Evolutionary conservation across 805 yeast genomes (phyloP).

Genomic region (Barnettozyma wickerhamii): DNA sequence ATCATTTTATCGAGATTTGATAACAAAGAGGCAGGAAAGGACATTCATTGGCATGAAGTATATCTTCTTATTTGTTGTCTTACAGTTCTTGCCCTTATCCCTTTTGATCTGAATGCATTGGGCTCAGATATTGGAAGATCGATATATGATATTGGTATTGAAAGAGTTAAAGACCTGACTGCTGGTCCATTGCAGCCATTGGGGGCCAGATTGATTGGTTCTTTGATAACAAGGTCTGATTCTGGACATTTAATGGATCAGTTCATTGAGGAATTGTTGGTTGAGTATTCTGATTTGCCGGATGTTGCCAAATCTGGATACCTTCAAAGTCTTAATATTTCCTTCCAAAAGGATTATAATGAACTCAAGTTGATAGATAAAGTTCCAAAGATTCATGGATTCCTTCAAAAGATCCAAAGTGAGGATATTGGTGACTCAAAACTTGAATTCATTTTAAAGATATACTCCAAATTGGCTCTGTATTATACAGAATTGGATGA

Average conservation of each 20-base stretch:
- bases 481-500: slow-evolving; percentile 15
- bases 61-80: slow-evolving; percentile 67
- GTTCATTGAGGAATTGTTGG: slow-evolving; percentile 14
- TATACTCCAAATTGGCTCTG: slow-evolving; percentile 19
- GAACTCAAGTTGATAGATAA: slow-evolving; percentile 3
- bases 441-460: slow-evolving; percentile 20
- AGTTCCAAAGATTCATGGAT: background rate
- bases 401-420: background rate
- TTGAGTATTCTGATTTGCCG: slow-evolving; percentile 11
- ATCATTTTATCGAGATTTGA: slow-evolving; percentile 28
- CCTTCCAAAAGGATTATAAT: slow-evolving; percentile 19
- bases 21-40: background rate
- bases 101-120: slow-evolving; percentile 55
- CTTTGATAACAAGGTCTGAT: slow-evolving; percentile 27
- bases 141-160: slow-evolving; percentile 33
- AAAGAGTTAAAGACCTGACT: slow-evolving; percentile 26
- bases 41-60: slow-evolving; percentile 39
- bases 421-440: slow-evolving; percentile 4
- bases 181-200: slow-evolving; percentile 40
- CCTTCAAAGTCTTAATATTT: slow-evolving; percentile 17
- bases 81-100: slow-evolving; percentile 62
- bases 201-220: slow-evolving; percentile 27
- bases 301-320: slow-evolving; percentile 12
- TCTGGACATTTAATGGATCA: slow-evolving; percentile 10
- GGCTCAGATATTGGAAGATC: slow-evolving; percentile 26